Evolutionary conservation across 2,329 filamentous ascomycete species (phyloP), one percentile per base, ranked within the genome.

Genomic region (Amesomyces nigricolor): DNA sequence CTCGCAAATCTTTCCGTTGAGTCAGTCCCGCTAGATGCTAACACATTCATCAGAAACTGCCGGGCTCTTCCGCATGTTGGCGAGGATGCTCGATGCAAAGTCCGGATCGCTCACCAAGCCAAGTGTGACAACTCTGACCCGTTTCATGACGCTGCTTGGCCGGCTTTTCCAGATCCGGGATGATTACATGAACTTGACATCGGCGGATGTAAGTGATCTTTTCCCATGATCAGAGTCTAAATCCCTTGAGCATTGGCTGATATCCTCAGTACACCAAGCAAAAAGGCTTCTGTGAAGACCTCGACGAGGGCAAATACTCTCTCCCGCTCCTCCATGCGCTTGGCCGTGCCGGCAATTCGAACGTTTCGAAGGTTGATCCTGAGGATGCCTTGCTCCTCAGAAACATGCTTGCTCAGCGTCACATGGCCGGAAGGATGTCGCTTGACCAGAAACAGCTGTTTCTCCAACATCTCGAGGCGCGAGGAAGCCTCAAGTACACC

Each of bases 91-190:
- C 9, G 32, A 35, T 35, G 32, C 32, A 35, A 35, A 35, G 32
- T 35, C 32, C 32, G 32, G 11, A 9, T 35, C 32, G 32, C 32
- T 13, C 32, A 35, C 11, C 9, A 35, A 35, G 32, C 32, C 32
- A 11, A 35, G 7, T 10, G 32, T 13, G 7, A 42, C 35, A n/a
- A n/a, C 37, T n/a, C 19, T 52, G 10, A 38, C 47, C 14, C 17
- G 37, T 16, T 32, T 56, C 9, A 48, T 52, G 2, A 43, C 4
- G 2, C 54, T 52, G 30, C 7, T 56, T 7, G 54, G 48, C n/a
- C 47, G 47, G 2, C 51, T 47, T 30, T 56, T 56, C 7, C 54
- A 56, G 26, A 56, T 56, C 26, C 54, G 54, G 16, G 54, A 56
- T 37, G 54, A 56, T 22, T 48, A 35, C 19, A 35, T 48, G 48